phyloP scores from a whole-genome alignment of 1,139 yeast species.

The Blastobotrys malaysiensis region DNA sequence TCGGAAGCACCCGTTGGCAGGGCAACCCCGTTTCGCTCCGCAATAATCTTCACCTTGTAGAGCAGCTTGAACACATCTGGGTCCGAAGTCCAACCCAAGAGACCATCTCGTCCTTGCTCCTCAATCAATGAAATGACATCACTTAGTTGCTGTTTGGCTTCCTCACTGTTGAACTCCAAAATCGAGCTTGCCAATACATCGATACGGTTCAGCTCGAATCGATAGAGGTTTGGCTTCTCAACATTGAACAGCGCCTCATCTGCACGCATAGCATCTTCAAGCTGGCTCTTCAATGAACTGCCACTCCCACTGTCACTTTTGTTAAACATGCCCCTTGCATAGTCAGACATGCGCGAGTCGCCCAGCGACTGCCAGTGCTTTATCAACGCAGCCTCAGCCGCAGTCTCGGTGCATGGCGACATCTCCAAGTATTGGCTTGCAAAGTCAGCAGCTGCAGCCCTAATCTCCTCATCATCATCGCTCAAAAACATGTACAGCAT shows the following conservation, averaged over 20 bases:
- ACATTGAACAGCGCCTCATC: slow-evolving; percentile 41
- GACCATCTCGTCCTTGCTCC: slow-evolving; percentile 15
- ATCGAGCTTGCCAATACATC: not conserved
- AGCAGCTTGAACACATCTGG: slow-evolving; percentile 11
- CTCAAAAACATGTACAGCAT: slow-evolving; percentile 40
- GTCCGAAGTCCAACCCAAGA: slow-evolving; percentile 36
- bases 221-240: slow-evolving; percentile 50
- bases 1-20: not conserved
- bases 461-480: slow-evolving; percentile 53
- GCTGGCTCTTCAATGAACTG: slow-evolving; percentile 11
- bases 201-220: slow-evolving; percentile 29
- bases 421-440: slow-evolving; percentile 10
- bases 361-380: slow-evolving; percentile 4
- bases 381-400: slow-evolving; percentile 28
- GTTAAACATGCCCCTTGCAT: not conserved
- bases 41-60: not conserved
- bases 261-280: slow-evolving; percentile 17
- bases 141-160: not conserved
- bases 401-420: slow-evolving; percentile 26
- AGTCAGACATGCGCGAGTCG: not conserved
- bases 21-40: not conserved
- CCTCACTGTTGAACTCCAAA: not conserved
- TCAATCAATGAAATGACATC: not conserved
- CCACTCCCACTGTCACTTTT: not conserved
- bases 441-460: slow-evolving; percentile 23